These are phyloP conservation scores for Calonectria pseudoreteaudii DNA, from an alignment of 2,329 filamentous ascomycete species.

Conservation along the genomic window DNA sequence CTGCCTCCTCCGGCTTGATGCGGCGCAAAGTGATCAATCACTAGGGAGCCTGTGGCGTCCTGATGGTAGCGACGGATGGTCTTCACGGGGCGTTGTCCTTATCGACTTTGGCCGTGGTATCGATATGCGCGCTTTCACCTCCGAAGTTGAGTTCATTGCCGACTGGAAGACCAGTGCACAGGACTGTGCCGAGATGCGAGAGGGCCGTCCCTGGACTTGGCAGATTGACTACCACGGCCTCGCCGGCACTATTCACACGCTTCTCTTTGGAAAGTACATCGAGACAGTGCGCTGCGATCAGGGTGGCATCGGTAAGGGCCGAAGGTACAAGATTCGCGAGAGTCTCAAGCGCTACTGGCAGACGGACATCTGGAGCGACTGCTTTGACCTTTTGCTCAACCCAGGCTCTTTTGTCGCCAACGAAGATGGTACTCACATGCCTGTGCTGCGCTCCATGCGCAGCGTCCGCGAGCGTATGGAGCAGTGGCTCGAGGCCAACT, in stretches of 20 bases:
- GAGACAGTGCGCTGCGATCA: constrained; percentile 75
- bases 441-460: constrained; percentile 78
- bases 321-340: constrained; percentile 85
- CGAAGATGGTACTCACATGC: constrained; percentile 77
- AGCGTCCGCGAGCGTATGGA: constrained; percentile 84
- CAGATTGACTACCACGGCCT: constrained; percentile 97
- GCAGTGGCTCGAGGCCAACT: constrained; percentile 81
- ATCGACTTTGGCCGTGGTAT: constrained; percentile 97
- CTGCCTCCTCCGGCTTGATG: constrained; percentile 86
- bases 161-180: constrained; percentile 92
- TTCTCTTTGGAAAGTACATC: constrained; percentile 96
- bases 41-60: constrained; percentile 76
- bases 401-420: constrained; percentile 73
- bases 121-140: constrained; percentile 87
- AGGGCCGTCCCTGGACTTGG: constrained; percentile 95
- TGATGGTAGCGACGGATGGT: constrained; percentile 83
- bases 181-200: constrained; percentile 96
- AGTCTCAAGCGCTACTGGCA: constrained; percentile 96
- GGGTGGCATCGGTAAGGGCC: constrained; percentile 67
- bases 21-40: constrained; percentile 52
- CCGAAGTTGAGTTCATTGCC: constrained; percentile 84
- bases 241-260: constrained; percentile 86
- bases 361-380: constrained; percentile 86
- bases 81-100: constrained; percentile 80
- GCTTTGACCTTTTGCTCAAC: constrained; percentile 89